Percentiles rank a stretch among this genome's conserved stretches.
phyloP scores from a whole-genome alignment of 2,329 filamentous ascomycete genomes.

The Westerdykella sp. region DNA sequence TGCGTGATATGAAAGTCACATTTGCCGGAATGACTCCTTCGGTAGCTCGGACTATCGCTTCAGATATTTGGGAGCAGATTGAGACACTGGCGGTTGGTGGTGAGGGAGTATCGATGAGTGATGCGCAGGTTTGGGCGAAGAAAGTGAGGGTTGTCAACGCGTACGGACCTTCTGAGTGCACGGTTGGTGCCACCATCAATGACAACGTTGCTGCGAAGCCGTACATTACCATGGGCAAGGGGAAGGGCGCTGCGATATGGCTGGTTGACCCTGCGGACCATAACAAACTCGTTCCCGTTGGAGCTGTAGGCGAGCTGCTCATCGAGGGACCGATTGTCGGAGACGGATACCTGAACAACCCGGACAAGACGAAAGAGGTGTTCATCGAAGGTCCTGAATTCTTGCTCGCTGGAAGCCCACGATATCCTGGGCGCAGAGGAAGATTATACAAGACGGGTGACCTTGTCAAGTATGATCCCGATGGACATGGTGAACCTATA shows the following conservation, averaged over 20 bases:
- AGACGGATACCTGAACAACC: slow-evolving; percentile 33
- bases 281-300: slow-evolving; percentile 32
- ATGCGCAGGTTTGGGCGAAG: slow-evolving; percentile 41
- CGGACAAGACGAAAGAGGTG: slow-evolving; percentile 31
- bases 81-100: slow-evolving; percentile 41
- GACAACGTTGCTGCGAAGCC: slow-evolving; percentile 22
- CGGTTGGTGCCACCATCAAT: slow-evolving; percentile 32
- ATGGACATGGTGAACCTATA: slow-evolving; percentile 30
- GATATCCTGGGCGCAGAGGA: slow-evolving; percentile 49
- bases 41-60: slow-evolving; percentile 32
- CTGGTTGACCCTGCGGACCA: slow-evolving; percentile 38
- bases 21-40: slow-evolving; percentile 35
- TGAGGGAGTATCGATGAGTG: slow-evolving; percentile 29
- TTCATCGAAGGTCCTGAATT: slow-evolving; percentile 51
- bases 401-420: slow-evolving; percentile 54
- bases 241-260: slow-evolving; percentile 34
- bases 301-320: slow-evolving; percentile 49
- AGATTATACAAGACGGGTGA: slow-evolving; percentile 31
- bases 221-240: slow-evolving; percentile 35
- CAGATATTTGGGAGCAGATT: slow-evolving; percentile 37
- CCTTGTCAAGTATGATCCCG: slow-evolving; percentile 46
- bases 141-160: slow-evolving; percentile 31
- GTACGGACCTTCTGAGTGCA: slow-evolving; percentile 35
- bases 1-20: slow-evolving; percentile 31
- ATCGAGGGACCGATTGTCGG: slow-evolving; percentile 52